Evolutionary conservation across 2,329 filamentous ascomycete species (phyloP), one percentile per base, ranked within the genome.

Genomic region (Trichoderma koningiopsis): DNA sequence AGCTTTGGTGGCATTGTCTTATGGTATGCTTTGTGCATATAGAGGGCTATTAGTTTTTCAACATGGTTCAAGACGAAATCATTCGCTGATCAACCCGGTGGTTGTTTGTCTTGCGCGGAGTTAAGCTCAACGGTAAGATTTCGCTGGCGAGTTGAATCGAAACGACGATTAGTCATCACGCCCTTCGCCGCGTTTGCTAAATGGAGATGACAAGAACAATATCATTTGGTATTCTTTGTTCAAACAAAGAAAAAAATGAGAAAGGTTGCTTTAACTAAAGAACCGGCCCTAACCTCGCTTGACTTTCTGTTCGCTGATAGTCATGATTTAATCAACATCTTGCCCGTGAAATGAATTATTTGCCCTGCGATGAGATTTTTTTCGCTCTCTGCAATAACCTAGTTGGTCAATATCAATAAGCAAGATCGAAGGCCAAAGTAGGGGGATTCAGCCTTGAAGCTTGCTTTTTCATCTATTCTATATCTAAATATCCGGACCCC

Each of bases 401-500:
- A 8, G 7, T 31, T 31, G 4, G 7, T 31, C 29, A 31, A 31
- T 31, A 31, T 31, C 29, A 4, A 31, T 31, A 31, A 31, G 29
- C 27, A 27, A 27, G 27, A 31, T 31, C 29, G 29, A 31, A 31
- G 29, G 29, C 29, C 29, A 5, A 31, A 1, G 5, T 6, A 8
- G 29, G 29, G 29, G 29, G 29, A n/a, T n/a, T n/a, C 7, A 8
- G 24, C 3, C n/a, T 14, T 40, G 49, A 16, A 64, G 11, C 31
- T 43, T 14, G 1, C 24, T 31, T 22, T 53, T 4, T 11, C 47
- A 47, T 29, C 33, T 63, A 53, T 63, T 14, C 22, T 22, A 29
- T 37, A 63, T 8, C 16, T 29, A 73, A 55, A 71, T 60, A 61
- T 73, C 72, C 7, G 66, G 68, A 7, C 72, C 70, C 0, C 49